Evolutionary conservation across 768 basidiomycete genomes (phyloP), one percentile per base, ranked within the genome.

Genomic region (Naganishia randhawae): DNA sequence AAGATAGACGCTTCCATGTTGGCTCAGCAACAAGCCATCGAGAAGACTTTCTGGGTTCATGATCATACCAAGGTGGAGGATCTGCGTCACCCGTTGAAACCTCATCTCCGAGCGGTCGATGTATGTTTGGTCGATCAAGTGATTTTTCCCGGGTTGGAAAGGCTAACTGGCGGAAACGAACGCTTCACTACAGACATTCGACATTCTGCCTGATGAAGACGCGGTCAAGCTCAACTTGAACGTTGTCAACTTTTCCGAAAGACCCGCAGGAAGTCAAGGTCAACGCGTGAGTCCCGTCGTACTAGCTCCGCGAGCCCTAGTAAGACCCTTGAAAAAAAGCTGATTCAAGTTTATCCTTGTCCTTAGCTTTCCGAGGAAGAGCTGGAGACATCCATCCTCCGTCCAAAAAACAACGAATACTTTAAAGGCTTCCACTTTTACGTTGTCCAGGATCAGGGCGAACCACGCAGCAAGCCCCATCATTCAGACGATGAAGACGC

Each of bases 1-100:
- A 11, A 25, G 39, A 25, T 61, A 1, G 78, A 79, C 66, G 78
- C 74, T 27, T 77, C 78, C 11, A 76, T 76, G 67, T 70, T 71
- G 14, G 76, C 78, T 10, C 78, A 79, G 55, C 68, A 78, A 11
- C 73, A 75, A 61, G 75, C 72, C 0, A 78, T 79, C 22, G 76
- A 79, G 55, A 67, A 71, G 50, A 73, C 75, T 0, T 79, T 79
- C 66, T 62, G 52, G 25, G 73, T 77, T 52, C 31, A 74, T 14
- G 65, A 70, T 50, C 67, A 68, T 32, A 42, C 55, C 31, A 41
- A 68, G 6, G 65, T 71, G 3, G 68, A 67, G 27, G 66, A 68
- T 6, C 51, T 76, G 9, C 62, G 52, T 50, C 75, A 75, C 69
- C 71, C 65, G 13, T 71, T 72, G 54, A 76, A 74, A 63, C 63